Evolutionary conservation across 345 rosid species (phyloP).

Genomic region (Eucalyptus erythrocorys): DNA sequence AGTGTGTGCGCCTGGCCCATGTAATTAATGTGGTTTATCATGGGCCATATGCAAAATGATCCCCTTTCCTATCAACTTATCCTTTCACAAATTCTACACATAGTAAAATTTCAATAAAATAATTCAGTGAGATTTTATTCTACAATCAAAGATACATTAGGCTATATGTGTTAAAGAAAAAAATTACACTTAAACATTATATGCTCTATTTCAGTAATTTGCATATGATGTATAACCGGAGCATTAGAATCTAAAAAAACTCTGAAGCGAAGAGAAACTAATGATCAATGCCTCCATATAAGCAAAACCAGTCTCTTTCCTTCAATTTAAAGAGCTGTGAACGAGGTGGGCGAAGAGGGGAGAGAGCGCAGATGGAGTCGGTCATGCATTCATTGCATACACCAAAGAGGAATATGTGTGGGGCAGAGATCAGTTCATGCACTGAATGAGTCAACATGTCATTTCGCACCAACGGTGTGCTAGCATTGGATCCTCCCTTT

Average conservation of each 20-base stretch:
- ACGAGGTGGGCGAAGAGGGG: not conserved
- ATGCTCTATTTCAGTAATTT: not conserved
- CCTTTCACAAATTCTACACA: not conserved
- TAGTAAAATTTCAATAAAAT: too few relatives aligned
- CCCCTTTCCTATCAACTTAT: not conserved
- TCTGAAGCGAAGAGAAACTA: not conserved
- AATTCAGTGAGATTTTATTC: too few relatives aligned
- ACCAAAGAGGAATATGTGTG: not conserved
- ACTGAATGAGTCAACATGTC: rapidly evolving
- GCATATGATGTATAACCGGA: not conserved
- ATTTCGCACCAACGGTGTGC: rapidly evolving
- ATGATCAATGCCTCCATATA: too few relatives aligned
- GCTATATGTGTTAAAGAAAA: not conserved
- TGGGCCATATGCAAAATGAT: not conserved
- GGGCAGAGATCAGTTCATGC: not conserved
- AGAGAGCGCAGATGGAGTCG: too few relatives aligned
- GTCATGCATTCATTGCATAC: not conserved
- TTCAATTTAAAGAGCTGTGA: not conserved
- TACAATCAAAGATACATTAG: not conserved
- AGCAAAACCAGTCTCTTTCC: not conserved
- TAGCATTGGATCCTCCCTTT: not conserved
- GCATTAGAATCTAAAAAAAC: not conserved
- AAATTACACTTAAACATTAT: not conserved
- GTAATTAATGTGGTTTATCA: too few relatives aligned
- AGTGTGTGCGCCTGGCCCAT: too few relatives aligned